phyloP scores from a whole-genome alignment of 2,329 filamentous ascomycete genomes.

The Ramularia endophylla region DNA sequence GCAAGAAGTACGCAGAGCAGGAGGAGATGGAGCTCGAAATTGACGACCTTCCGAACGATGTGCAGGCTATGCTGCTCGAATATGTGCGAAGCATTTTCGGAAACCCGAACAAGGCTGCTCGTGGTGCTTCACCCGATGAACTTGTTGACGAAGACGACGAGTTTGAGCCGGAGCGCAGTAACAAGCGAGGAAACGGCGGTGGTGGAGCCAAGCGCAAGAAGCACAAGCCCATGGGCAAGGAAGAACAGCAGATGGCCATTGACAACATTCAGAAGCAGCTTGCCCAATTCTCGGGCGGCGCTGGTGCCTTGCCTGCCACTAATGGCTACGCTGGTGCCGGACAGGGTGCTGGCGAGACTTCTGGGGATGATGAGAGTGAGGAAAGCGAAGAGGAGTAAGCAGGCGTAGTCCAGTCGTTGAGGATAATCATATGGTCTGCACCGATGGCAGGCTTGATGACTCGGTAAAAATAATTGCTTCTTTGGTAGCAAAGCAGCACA shows the following conservation, averaged over 20 bases:
- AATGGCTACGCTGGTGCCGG: constrained; percentile 13
- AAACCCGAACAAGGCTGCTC: constrained; percentile 22
- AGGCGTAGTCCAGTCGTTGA: no score
- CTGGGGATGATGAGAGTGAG: constrained; percentile 30
- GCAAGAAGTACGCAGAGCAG: constrained; percentile 59
- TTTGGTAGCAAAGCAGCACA: no score
- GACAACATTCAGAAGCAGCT: constrained; percentile 57
- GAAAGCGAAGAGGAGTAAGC: constrained; percentile 32
- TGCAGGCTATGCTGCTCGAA: constrained; percentile 50
- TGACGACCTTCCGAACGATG: constrained; percentile 51
- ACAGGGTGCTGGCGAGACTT: constrained; percentile 16
- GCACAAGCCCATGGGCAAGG: constrained; percentile 72
- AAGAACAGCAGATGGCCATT: constrained; percentile 64
- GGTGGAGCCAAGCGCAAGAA: constrained; percentile 55
- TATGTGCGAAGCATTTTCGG: constrained; percentile 45
- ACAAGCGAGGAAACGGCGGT: constrained; percentile 28
- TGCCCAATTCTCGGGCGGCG: constrained; percentile 28
- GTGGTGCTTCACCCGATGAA: constrained; percentile 26
- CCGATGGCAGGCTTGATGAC: no score
- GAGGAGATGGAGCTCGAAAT: constrained; percentile 62
- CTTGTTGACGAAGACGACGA: constrained; percentile 41
- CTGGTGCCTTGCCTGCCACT: constrained; percentile 19
- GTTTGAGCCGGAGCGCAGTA: constrained; percentile 36
- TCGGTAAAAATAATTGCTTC: no score
- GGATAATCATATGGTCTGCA: no score